Evolutionary conservation across 768 basidiomycete genomes (phyloP).

Genomic region (Xerocomus brunneocitrinus): DNA sequence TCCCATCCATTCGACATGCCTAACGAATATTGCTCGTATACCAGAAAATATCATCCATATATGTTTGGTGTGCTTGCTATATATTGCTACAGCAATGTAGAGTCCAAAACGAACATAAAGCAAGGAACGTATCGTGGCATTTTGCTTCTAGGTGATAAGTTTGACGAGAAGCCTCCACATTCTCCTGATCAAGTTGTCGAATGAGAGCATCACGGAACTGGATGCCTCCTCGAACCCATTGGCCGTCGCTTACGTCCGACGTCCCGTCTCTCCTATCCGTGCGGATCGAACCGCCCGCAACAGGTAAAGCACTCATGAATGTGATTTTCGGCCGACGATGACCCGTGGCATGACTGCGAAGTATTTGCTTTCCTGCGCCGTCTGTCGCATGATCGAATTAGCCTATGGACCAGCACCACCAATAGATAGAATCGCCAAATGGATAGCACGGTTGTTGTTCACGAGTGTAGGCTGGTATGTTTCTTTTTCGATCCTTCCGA

Average conservation of each 20-base stretch:
- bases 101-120: not conserved
- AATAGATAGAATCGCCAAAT: constrained; percentile 2
- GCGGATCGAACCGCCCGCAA: not conserved
- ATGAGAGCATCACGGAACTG: not conserved
- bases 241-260: not conserved
- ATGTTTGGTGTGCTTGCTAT: not conserved
- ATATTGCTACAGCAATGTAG: not conserved
- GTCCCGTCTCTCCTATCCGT: constrained; percentile 4
- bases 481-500: not conserved
- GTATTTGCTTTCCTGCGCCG: not conserved
- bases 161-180: not conserved
- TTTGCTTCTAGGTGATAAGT: not conserved
- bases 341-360: not conserved
- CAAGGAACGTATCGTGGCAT: not conserved
- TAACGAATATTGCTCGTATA: no score
- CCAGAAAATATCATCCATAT: no score
- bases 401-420: not conserved
- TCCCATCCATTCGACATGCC: no score
- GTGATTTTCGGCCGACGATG: not conserved
- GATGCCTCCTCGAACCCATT: not conserved
- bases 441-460: constrained; percentile 13
- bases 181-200: not conserved
- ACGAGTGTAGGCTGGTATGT: constrained; percentile 21
- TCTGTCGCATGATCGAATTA: not conserved
- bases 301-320: constrained; percentile 4